Evolutionary conservation across 2,329 filamentous ascomycete genomes (phyloP), one percentile per base, ranked within the genome.

Genomic region (Hirsutella rhossiliensis): DNA sequence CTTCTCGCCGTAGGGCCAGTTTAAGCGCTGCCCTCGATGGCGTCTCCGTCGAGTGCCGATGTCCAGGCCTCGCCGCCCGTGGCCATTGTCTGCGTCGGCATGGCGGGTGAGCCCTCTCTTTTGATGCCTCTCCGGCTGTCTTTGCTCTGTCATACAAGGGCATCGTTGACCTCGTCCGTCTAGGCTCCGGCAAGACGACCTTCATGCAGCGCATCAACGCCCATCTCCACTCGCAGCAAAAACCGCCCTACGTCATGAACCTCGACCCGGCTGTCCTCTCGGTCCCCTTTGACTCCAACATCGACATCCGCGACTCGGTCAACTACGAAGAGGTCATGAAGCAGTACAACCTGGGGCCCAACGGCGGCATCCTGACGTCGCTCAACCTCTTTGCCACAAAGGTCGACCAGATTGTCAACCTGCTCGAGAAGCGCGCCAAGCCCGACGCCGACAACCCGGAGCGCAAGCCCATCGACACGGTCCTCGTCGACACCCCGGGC

Each of bases 321-420:
- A 96, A 98, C 75, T 98, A 98, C 72, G 92, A 95, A 63, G 90
- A 98, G 66, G 92, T 98, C 51, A 98, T 98, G 94, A 94, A 90
- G 67, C 89, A 97, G 67, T 97, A 96, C 65, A 96, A 96, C 59
- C 77, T 98, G 0, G 92, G 92, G 0, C 92, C 92, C 9, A 98
- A 98, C 68, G 92, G 92, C 43, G 94, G 89, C 40, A 98, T 98
- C 57, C 69, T 98, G 53, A 98, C 94, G 2, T 92, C 86, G 11
- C 70, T 98, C 41, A 98, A 98, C 62, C 77, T 98, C 23, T 98
- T 98, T 62, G 87, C 89, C 37, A 98, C 94, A 45, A 98, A 98
- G 64, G 87, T 98, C 49, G 94, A 98, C 57, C 92, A 98, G 65
- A 86, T 98, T 44, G 78, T 98, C 47, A 73, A 73, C 17, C 74